Evolutionary conservation across 2,329 filamentous ascomycete species (phyloP), one percentile per base, ranked within the genome.

Genomic region (Arthrinium puccinioides): DNA sequence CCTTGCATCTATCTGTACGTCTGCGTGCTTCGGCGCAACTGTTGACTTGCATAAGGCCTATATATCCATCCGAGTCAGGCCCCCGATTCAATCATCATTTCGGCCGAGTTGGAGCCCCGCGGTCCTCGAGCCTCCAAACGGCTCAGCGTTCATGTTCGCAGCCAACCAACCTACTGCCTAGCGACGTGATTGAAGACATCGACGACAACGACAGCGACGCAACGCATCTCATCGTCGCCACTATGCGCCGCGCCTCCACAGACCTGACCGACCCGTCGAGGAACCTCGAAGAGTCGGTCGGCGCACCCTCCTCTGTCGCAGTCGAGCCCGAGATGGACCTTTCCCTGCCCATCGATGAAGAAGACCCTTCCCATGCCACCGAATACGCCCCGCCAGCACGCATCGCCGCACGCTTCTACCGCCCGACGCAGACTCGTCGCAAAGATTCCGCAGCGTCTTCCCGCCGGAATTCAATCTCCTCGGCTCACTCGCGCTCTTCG

Each of bases 391-490:
- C 84, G 31, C 85, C 85, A 37, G 79, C 84, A 21, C 82, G 80
- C 53, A 82, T 89, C 53, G 84, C 84, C 49, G 84, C 84, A 37
- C 82, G 84, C 45, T 87, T 90, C 66, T 85, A 85, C 61, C 74
- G 79, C 43, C 75, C 73, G 24, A 75, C 69, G 5, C 77, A 78
- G 47, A 74, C 70, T 44, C 79, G 82, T 48, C 79, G 82, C 50
- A 85, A 82, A 57, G 81, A 82, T 40, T 88, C 84, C 18, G 83
- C 84, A 11, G 77, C 84, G 18, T 88, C 84, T 2, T 88, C 84
- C 21, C 81, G 84, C 46, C 79, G 84, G 44, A 88, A 87, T 61
- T 88, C 84, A 40, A 75, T 88, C 21, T 87, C 84, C 4, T 89
- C 84, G 2, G 77, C 72, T 18, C 83, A 86, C 41, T 86, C 82